Conservation (phyloP, 1,284 basidiomycete species). For the Ganoderma leucocontextum region DNA sequence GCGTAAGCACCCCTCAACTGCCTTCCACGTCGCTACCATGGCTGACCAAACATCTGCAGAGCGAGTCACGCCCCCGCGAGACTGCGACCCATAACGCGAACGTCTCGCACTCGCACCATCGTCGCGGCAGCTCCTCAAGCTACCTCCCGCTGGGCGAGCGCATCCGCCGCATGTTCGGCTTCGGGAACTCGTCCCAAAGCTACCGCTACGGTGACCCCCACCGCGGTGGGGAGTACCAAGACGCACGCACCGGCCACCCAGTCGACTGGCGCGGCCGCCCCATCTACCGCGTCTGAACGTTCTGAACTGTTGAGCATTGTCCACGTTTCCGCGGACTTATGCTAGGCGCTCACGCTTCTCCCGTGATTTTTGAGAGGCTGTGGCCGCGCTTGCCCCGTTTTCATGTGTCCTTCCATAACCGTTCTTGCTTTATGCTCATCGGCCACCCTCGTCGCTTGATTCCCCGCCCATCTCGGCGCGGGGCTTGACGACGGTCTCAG, state of each 20-base stretch:
- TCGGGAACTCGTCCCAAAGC: slow-evolving; percentile 48
- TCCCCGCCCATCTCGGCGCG: background rate
- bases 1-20: slow-evolving; percentile 9
- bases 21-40: background rate
- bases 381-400: background rate
- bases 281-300: slow-evolving; percentile 55
- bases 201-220: slow-evolving; percentile 42
- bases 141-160: slow-evolving; percentile 53
- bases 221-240: slow-evolving; percentile 47
- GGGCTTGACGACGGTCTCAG: background rate
- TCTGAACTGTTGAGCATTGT: background rate
- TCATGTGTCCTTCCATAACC: slow-evolving; percentile 2
- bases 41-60: slow-evolving; percentile 20
- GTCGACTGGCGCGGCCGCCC: slow-evolving; percentile 61
- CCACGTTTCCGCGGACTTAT: slow-evolving; percentile 17
- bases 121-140: slow-evolving; percentile 32
- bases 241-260: slow-evolving; percentile 57
- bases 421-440: background rate
- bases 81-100: slow-evolving; percentile 27
- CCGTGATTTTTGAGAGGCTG: background rate
- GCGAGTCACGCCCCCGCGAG: slow-evolving; percentile 27
- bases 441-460: background rate
- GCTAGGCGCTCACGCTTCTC: slow-evolving; percentile 25
- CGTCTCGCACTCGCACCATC: slow-evolving; percentile 25
- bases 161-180: slow-evolving; percentile 62